Percentiles rank a stretch among this genome's conserved stretches.
Conservation (phyloP, 139 green algal species). For the Desmodesmus armatus region DNA sequence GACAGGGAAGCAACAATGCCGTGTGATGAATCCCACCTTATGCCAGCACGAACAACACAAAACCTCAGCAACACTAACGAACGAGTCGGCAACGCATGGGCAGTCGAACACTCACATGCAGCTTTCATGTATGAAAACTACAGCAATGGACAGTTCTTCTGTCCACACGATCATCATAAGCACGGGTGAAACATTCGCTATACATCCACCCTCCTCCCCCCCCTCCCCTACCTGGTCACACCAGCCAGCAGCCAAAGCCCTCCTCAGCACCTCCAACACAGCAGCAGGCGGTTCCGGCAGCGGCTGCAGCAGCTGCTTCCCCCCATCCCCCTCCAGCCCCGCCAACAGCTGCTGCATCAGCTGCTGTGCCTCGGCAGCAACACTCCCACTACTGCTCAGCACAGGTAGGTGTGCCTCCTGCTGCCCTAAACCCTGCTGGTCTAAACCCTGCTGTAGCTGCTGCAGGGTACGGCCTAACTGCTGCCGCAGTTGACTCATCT, state of each 20-base stretch:
- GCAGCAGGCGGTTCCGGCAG: conserved; percentile 24
- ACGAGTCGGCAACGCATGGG: too few relatives aligned
- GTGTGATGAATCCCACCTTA: too few relatives aligned
- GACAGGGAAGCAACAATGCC: background rate
- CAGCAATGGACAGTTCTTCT: too few relatives aligned
- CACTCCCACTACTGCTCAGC: background rate
- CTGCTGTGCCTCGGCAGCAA: too few relatives aligned
- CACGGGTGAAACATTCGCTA: too few relatives aligned
- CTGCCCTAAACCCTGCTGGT: background rate
- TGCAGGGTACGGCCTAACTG: conserved; percentile 55
- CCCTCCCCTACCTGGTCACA: conserved; percentile 85
- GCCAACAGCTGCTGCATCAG: background rate
- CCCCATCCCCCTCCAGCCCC: background rate
- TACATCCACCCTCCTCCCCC: too few relatives aligned
- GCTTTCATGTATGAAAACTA: too few relatives aligned
- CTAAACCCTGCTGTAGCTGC: conserved; percentile 5
- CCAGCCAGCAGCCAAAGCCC: conserved; percentile 88
- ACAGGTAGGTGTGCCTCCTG: background rate
- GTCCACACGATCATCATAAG: too few relatives aligned
- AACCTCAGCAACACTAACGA: too few relatives aligned
- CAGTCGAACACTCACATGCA: too few relatives aligned
- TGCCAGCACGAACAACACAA: too few relatives aligned
- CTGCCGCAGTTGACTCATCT: conserved; percentile 71
- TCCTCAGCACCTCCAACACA: conserved; percentile 67
- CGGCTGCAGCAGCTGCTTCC: background rate